A percentile compares a stretch with the other conserved stretches of the same genome.
Conservation (phyloP, 805 yeast species). For the Ogataea minuta region DNA sequence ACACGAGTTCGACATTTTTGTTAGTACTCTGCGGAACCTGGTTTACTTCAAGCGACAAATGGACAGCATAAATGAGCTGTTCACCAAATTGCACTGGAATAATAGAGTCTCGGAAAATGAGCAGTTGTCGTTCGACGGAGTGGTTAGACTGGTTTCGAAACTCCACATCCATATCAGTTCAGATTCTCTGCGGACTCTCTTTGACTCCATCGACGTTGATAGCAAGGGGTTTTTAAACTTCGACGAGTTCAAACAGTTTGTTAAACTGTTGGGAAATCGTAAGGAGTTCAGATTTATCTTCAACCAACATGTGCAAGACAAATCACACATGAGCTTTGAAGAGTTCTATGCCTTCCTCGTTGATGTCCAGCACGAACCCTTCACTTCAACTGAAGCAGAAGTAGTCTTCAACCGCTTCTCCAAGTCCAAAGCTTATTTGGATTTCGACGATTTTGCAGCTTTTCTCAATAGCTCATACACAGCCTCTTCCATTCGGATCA, state of each 20-base stretch:
- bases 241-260: slow-evolving; percentile 73
- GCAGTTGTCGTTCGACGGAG: slow-evolving; percentile 59
- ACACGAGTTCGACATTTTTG: slow-evolving; percentile 52
- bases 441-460: slow-evolving; percentile 28
- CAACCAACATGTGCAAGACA: background rate
- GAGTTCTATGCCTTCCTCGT: slow-evolving; percentile 45
- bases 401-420: slow-evolving; percentile 41
- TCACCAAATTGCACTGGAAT: slow-evolving; percentile 63
- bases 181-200: slow-evolving; percentile 47
- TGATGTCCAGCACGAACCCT: slow-evolving; percentile 47
- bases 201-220: slow-evolving; percentile 51
- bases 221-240: slow-evolving; percentile 57
- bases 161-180: slow-evolving; percentile 71
- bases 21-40: slow-evolving; percentile 53
- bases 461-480: slow-evolving; percentile 35
- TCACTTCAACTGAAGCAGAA: slow-evolving; percentile 25
- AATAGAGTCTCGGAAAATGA: slow-evolving; percentile 37
- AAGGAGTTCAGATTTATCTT: slow-evolving; percentile 53
- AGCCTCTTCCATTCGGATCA: slow-evolving; percentile 21
- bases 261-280: slow-evolving; percentile 61
- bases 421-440: slow-evolving; percentile 19
- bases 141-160: slow-evolving; percentile 59
- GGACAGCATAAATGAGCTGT: slow-evolving; percentile 43
- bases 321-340: slow-evolving; percentile 26
- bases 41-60: slow-evolving; percentile 57